Percentiles rank a stretch among this genome's conserved stretches.
phyloP scores from a whole-genome alignment of 352 stramenopile genomes.

The Phytopythium helicoides region DNA sequence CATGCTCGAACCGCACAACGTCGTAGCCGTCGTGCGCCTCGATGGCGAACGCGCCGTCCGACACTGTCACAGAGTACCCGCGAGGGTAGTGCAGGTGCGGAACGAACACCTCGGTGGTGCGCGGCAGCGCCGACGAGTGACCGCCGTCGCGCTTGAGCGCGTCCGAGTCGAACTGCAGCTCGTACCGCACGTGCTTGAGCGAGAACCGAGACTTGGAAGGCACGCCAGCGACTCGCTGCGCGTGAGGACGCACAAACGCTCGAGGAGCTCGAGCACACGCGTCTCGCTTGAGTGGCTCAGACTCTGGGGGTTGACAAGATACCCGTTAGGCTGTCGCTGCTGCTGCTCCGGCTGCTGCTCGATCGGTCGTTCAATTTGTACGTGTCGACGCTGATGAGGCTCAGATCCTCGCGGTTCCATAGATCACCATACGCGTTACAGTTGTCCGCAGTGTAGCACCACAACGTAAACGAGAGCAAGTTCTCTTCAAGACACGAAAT shows the following conservation, averaged over 20 bases:
- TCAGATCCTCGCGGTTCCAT: slow-evolving; percentile 77
- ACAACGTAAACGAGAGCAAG: slow-evolving; percentile 76
- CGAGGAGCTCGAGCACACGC: slow-evolving; percentile 11
- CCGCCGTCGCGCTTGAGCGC: slow-evolving; percentile 20
- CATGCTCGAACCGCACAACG: slow-evolving; percentile 50
- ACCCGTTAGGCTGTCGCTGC: slow-evolving; percentile 3
- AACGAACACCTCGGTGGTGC: slow-evolving; percentile 10
- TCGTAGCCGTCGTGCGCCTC: slow-evolving; percentile 60
- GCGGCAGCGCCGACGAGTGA: slow-evolving; percentile 9
- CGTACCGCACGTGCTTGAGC: slow-evolving; percentile 9
- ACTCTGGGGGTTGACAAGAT: slow-evolving; percentile 17
- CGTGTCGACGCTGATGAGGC: slow-evolving; percentile 51
- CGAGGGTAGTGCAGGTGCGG: slow-evolving; percentile 10
- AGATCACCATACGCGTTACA: slow-evolving; percentile 49
- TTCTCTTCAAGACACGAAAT: slow-evolving; percentile 71
- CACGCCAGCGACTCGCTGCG: slow-evolving; percentile 19
- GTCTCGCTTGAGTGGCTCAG: slow-evolving; percentile 8
- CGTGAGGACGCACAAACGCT: slow-evolving; percentile 24
- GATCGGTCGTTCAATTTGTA: neutral
- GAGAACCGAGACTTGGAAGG: slow-evolving; percentile 21
- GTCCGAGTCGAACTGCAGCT: slow-evolving; percentile 19
- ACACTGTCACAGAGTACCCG: slow-evolving; percentile 34
- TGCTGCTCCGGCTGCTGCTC: slow-evolving; percentile 1
- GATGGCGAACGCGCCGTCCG: slow-evolving; percentile 52
- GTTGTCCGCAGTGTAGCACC: slow-evolving; percentile 73